Evolutionary conservation across 2,329 filamentous ascomycete species (phyloP).

Genomic region (Zopfia rhizophila): DNA sequence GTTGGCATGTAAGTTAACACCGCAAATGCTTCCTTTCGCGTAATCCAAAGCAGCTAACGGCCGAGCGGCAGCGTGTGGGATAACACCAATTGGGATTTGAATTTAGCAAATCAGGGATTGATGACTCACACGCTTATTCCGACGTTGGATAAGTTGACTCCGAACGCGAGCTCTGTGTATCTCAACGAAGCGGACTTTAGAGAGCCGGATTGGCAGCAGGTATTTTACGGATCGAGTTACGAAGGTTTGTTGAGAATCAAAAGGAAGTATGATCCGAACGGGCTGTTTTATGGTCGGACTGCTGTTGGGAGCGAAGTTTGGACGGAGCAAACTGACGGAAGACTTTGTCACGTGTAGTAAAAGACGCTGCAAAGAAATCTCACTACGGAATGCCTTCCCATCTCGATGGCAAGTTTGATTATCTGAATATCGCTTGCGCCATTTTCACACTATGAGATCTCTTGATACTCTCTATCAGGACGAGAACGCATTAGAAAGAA

Average conservation of each 20-base stretch:
- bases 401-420: no score
- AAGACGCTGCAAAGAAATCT: no score
- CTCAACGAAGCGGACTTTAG: constrained; percentile 38
- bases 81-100: constrained; percentile 9
- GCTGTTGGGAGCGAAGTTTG: constrained; percentile 42
- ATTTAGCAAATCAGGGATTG: neutral
- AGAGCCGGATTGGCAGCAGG: constrained; percentile 31
- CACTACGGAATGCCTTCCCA: no score
- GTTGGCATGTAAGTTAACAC: no score
- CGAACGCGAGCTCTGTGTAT: constrained; percentile 24
- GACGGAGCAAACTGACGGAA: constrained; percentile 25
- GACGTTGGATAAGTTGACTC: constrained; percentile 3
- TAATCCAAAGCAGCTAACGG: neutral
- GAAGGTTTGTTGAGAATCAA: constrained; percentile 31
- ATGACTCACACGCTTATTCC: constrained; percentile 16
- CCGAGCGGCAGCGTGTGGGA: no score
- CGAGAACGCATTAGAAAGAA: no score
- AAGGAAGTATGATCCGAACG: constrained; percentile 30
- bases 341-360: no score
- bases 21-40: no score
- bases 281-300: constrained; percentile 33
- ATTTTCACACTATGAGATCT: no score
- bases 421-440: no score
- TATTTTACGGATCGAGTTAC: constrained; percentile 37
- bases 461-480: no score